phyloP scores from a whole-genome alignment of 1,284 basidiomycete genomes.

The Leccinum angustisporum region DNA sequence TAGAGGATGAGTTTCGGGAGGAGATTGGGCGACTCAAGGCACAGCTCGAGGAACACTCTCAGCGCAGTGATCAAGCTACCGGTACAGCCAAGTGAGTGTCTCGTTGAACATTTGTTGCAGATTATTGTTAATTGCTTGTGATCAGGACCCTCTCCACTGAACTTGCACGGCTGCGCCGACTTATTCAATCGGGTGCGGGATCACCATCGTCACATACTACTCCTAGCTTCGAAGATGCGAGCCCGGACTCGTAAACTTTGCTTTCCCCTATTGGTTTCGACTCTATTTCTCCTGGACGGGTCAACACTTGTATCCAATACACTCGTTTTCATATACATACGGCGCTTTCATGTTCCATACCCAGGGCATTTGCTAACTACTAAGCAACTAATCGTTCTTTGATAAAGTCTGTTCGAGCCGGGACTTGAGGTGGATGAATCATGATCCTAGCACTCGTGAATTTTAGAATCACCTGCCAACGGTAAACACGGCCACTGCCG shows the following conservation, averaged over 20 bases:
- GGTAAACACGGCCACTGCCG: background rate
- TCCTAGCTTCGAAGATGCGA: conserved; percentile 10
- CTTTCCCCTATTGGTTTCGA: conserved; percentile 2
- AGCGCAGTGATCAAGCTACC: conserved; percentile 54
- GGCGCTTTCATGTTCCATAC: conserved; percentile 31
- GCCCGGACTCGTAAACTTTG: conserved; percentile 15
- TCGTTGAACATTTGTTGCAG: background rate
- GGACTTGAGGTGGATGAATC: background rate
- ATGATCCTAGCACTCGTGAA: background rate
- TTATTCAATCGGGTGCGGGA: conserved; percentile 55
- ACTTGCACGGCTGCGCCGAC: conserved; percentile 61
- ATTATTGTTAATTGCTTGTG: conserved; percentile 2
- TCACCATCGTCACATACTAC: conserved; percentile 21
- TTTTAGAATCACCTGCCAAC: conserved; percentile 10
- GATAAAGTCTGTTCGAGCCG: background rate
- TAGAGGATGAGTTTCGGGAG: conserved; percentile 51
- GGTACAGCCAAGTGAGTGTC: conserved; percentile 59
- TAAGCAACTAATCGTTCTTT: conserved; percentile 3
- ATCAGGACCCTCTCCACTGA: conserved; percentile 57
- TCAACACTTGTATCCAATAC: conserved; percentile 36
- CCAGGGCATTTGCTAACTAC: conserved; percentile 23
- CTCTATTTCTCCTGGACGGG: conserved; percentile 21
- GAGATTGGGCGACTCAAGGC: conserved; percentile 46
- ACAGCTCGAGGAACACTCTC: conserved; percentile 53
- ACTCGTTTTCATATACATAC: conserved; percentile 26